Percentiles rank a stretch among this genome's conserved stretches.
Evolutionary conservation across 2,329 filamentous ascomycete genomes (phyloP).

Genomic region (Ceratocystis smalleyi): DNA sequence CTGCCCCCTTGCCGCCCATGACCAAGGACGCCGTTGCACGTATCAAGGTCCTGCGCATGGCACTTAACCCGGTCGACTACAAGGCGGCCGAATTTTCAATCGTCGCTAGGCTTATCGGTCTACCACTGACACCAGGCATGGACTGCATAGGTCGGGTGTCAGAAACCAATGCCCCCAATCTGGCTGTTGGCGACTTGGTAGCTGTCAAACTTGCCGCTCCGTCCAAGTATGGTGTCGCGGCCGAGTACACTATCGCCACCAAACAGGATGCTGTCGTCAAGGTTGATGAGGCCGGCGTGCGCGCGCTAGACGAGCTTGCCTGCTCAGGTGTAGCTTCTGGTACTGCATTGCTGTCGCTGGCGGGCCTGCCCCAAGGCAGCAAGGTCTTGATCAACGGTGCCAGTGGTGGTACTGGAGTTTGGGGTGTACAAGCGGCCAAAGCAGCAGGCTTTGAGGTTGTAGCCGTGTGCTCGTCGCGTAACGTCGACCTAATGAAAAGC

Average conservation of each 20-base stretch:
- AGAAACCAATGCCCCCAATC: slow-evolving; percentile 21
- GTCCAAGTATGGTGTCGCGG: slow-evolving; percentile 28
- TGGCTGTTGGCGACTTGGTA: slow-evolving; percentile 29
- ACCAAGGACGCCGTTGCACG: slow-evolving; percentile 25
- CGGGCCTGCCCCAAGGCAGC: slow-evolving; percentile 27
- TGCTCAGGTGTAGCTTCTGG: slow-evolving; percentile 31
- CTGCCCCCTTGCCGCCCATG: slow-evolving; percentile 18
- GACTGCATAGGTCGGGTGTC: slow-evolving; percentile 38
- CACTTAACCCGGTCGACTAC: slow-evolving; percentile 36
- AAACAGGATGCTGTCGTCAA: slow-evolving; percentile 18
- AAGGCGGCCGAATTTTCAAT: slow-evolving; percentile 27
- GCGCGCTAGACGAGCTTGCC: slow-evolving; percentile 35
- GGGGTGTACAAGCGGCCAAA: slow-evolving; percentile 50
- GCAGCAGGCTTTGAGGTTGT: slow-evolving; percentile 44
- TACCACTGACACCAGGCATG: slow-evolving; percentile 32
- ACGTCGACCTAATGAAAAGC: slow-evolving; percentile 39
- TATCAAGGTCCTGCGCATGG: slow-evolving; percentile 29
- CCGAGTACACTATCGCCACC: slow-evolving; percentile 28
- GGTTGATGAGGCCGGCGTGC: slow-evolving; percentile 17
- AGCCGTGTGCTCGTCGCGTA: slow-evolving; percentile 42
- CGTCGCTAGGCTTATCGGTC: slow-evolving; percentile 25
- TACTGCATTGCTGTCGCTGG: slow-evolving; percentile 9
- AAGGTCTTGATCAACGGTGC: slow-evolving; percentile 51
- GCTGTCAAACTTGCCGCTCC: slow-evolving; percentile 26
- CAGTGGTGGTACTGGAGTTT: slow-evolving; percentile 46